Conservation (phyloP, 2,329 filamentous ascomycete species). For the Paraphoma sp. region DNA sequence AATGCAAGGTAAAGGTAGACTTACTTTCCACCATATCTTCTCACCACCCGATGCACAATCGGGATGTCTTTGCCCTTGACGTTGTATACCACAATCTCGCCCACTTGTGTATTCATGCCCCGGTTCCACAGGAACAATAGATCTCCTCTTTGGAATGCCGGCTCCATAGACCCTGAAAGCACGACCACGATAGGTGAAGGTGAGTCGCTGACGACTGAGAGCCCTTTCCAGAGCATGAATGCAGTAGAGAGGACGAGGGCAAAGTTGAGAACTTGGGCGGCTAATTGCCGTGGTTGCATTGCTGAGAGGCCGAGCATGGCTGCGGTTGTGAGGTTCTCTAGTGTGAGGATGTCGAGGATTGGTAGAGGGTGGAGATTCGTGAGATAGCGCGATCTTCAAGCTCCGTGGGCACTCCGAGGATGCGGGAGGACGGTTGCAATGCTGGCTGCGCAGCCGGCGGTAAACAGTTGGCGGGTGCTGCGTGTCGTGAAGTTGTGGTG, state of each 20-base stretch:
- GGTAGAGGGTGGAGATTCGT: background rate
- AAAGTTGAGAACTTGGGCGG: conserved; percentile 87
- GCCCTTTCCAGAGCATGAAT: conserved; percentile 91
- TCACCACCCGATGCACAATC: conserved; percentile 91
- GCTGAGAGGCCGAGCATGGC: conserved; percentile 58
- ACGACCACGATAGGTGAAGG: conserved; percentile 78
- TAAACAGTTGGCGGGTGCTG: background rate
- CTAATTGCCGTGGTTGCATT: conserved; percentile 79
- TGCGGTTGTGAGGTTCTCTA: conserved; percentile 7
- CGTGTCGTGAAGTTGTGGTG: conserved; percentile 19
- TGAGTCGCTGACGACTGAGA: conserved; percentile 76
- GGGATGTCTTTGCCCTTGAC: conserved; percentile 94
- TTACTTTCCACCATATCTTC: conserved; percentile 68
- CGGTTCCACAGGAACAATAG: conserved; percentile 80
- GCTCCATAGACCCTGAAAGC: conserved; percentile 85
- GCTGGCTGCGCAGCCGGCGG: background rate
- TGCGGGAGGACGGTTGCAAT: too few species aligned
- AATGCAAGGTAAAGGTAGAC: conserved; percentile 22
- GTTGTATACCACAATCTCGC: conserved; percentile 81
- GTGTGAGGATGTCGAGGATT: conserved; percentile 8
- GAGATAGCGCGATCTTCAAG: background rate
- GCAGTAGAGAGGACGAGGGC: conserved; percentile 87
- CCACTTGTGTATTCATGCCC: conserved; percentile 67
- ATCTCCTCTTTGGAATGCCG: conserved; percentile 80
- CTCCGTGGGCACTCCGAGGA: too few species aligned